Percentiles rank a stretch among this genome's conserved stretches.
Conservation (phyloP, 495 filamentous ascomycete genomes). For the Penicillium atrosanguineum region DNA sequence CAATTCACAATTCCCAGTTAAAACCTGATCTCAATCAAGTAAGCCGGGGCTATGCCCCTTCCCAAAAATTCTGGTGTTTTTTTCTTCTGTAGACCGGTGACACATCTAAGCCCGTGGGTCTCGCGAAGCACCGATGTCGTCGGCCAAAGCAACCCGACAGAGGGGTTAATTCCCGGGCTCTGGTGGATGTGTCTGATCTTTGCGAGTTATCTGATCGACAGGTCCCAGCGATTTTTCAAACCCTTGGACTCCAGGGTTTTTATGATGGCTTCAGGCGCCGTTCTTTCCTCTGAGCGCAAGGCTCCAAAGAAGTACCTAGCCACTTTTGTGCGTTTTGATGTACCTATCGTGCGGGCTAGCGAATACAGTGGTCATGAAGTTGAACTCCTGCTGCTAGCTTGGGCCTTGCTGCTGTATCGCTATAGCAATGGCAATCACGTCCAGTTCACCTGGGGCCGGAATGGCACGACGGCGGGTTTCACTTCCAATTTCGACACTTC, state of each 20-base stretch:
- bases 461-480: too few relatives aligned
- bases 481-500: too few relatives aligned
- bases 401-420: too few relatives aligned
- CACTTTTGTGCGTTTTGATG: too few relatives aligned
- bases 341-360: too few relatives aligned
- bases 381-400: too few relatives aligned
- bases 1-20: too few relatives aligned
- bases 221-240: background rate
- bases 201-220: background rate
- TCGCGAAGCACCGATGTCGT: background rate
- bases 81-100: background rate
- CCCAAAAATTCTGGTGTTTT: background rate
- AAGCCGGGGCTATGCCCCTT: background rate
- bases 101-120: background rate
- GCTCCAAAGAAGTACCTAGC: too few relatives aligned
- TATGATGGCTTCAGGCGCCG: constrained; percentile 2
- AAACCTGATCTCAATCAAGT: background rate
- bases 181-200: background rate
- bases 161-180: background rate
- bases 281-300: too few relatives aligned
- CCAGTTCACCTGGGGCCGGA: too few relatives aligned
- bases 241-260: background rate
- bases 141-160: background rate
- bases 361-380: too few relatives aligned
- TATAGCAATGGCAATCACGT: too few relatives aligned